A percentile compares a stretch with the other conserved stretches of the same genome.
These are phyloP conservation scores for Debaryomyces subglobosus DNA, from an alignment of 1,139 yeast genomes.

Conservation along the genomic window DNA sequence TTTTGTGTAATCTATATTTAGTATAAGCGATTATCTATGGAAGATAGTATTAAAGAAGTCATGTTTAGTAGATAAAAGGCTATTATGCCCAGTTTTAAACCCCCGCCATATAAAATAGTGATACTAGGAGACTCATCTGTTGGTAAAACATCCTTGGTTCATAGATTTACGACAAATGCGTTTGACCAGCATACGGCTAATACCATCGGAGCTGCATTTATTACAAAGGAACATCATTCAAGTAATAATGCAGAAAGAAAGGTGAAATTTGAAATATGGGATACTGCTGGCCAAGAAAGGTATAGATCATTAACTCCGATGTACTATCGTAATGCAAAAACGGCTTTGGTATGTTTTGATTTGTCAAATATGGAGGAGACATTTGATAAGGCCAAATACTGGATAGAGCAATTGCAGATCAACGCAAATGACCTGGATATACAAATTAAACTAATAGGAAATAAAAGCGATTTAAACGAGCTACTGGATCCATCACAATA, in stretches of 20 bases:
- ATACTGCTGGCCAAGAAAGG: constrained; percentile 56
- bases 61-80: neutral
- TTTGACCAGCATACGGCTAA: constrained; percentile 44
- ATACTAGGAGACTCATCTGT: constrained; percentile 52
- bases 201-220: constrained; percentile 55
- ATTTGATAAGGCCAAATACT: constrained; percentile 43
- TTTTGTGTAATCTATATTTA: neutral
- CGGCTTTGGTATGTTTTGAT: constrained; percentile 47
- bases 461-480: constrained; percentile 29
- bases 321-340: constrained; percentile 50
- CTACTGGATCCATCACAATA: neutral
- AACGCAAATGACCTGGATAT: constrained; percentile 27
- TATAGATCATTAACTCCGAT: constrained; percentile 52
- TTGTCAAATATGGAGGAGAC: constrained; percentile 35
- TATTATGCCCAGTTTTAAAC: constrained; percentile 3
- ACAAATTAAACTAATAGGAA: constrained; percentile 37
- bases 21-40: neutral
- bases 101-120: constrained; percentile 42
- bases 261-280: constrained; percentile 52
- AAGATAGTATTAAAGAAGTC: neutral
- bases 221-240: constrained; percentile 38
- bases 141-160: constrained; percentile 50
- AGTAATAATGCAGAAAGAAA: constrained; percentile 17
- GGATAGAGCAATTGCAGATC: constrained; percentile 46
- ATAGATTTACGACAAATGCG: constrained; percentile 40